A percentile compares a stretch with the other conserved stretches of the same genome.
Conservation (phyloP, 1,284 basidiomycete genomes). For the Lentinula novae-zelandiae region DNA sequence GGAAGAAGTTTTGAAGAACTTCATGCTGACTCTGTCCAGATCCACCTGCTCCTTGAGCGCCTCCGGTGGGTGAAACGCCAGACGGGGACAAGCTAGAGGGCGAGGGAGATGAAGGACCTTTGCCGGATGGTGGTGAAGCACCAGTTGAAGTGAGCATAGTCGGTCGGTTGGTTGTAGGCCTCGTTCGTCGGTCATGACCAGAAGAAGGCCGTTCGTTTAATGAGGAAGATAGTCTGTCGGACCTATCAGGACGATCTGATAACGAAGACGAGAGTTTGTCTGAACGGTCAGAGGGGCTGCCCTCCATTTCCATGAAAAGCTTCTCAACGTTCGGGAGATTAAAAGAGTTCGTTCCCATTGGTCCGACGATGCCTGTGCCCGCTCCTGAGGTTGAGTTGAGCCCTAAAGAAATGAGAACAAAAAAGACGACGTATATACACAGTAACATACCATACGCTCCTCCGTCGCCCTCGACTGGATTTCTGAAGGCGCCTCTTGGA, state of each 20-base stretch:
- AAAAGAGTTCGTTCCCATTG: conserved; percentile 81
- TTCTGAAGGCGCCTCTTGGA: conserved; percentile 82
- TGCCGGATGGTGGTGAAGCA: conserved; percentile 26
- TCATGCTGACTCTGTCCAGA: conserved; percentile 72
- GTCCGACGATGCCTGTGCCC: conserved; percentile 78
- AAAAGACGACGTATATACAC: background rate
- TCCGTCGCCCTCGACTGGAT: conserved; percentile 52
- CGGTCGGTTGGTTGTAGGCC: conserved; percentile 22
- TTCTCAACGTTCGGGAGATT: conserved; percentile 82
- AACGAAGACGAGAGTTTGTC: background rate
- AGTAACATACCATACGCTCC: background rate
- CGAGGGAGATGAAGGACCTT: conserved; percentile 38
- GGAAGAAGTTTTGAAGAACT: conserved; percentile 84
- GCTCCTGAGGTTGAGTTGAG: conserved; percentile 19
- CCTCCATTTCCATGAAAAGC: conserved; percentile 84
- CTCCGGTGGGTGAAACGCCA: conserved; percentile 11
- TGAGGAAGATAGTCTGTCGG: conserved; percentile 20
- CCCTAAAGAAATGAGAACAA: background rate
- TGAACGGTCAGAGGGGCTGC: conserved; percentile 17
- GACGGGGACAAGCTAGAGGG: conserved; percentile 29
- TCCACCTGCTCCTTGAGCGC: conserved; percentile 30
- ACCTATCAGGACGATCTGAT: background rate
- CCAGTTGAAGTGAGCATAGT: conserved; percentile 26
- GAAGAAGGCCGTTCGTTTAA: conserved; percentile 28
- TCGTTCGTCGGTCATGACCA: conserved; percentile 25